Percentiles rank a stretch among this genome's conserved stretches.
Conservation (phyloP, 148 eudicot species). For the Camellia lanceoleosa region DNA sequence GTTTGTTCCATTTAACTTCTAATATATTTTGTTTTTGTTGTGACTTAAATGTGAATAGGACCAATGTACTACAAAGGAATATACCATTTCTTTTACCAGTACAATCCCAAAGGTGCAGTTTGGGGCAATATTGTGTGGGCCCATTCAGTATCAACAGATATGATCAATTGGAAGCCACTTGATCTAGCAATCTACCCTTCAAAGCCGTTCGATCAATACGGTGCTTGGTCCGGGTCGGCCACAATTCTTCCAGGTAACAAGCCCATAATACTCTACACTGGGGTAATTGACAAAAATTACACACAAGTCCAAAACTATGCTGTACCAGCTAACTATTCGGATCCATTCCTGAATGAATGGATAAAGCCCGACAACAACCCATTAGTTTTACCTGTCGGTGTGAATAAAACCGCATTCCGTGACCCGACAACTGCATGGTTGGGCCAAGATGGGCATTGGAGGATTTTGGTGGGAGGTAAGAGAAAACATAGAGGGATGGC, state of each 20-base stretch:
- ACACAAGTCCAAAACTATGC: slow-evolving; percentile 77
- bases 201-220: too few species aligned
- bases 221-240: too few species aligned
- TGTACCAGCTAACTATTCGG: slow-evolving; percentile 21
- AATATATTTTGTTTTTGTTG: too few species aligned
- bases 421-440: too few species aligned
- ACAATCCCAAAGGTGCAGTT: slow-evolving; percentile 50
- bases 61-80: slow-evolving; percentile 67
- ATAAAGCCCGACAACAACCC: slow-evolving; percentile 85
- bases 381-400: slow-evolving; percentile 36
- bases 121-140: slow-evolving; percentile 90
- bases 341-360: slow-evolving; percentile 49
- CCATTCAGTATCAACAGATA: slow-evolving; percentile 55
- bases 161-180: slow-evolving; percentile 48
- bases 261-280: slow-evolving; percentile 56
- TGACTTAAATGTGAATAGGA: slow-evolving; percentile 29
- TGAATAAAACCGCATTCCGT: slow-evolving; percentile 24
- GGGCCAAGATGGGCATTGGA: too few species aligned
- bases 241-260: too few species aligned
- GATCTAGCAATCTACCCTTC: slow-evolving; percentile 15
- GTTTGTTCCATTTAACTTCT: not conserved
- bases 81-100: slow-evolving; percentile 32
- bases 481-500: too few species aligned
- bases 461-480: too few species aligned
- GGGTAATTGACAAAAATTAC: slow-evolving; percentile 29